Percentiles rank a stretch among this genome's conserved stretches.
phyloP scores from a whole-genome alignment of 331 rosid species.

The Malus hybrid region DNA sequence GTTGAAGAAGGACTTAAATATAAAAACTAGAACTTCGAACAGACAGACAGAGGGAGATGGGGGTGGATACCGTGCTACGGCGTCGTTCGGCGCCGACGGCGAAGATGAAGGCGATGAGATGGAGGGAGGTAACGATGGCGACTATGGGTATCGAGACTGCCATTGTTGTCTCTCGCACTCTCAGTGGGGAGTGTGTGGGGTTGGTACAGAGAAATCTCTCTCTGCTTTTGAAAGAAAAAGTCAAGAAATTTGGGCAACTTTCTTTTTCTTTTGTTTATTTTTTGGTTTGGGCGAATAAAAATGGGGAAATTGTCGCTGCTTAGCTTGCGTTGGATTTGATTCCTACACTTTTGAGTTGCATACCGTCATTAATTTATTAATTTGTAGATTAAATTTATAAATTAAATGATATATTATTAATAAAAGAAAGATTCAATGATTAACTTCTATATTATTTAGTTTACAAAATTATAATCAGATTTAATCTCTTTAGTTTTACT shows the following conservation, averaged over 20 bases:
- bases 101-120: constrained; percentile 81
- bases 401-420: too few species aligned
- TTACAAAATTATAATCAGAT: too few species aligned
- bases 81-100: constrained; percentile 94
- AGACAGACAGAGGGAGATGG: neutral
- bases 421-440: fast-evolving
- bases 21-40: neutral
- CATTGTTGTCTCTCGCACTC: constrained; percentile 22
- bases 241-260: neutral
- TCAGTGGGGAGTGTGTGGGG: neutral
- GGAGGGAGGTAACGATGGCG: constrained; percentile 56
- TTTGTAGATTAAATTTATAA: too few species aligned
- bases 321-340: neutral
- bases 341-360: neutral
- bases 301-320: neutral
- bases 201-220: neutral
- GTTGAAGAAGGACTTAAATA: neutral
- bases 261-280: neutral
- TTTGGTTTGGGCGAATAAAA: neutral
- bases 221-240: constrained; percentile 15
- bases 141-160: constrained; percentile 50
- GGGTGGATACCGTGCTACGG: constrained; percentile 50
- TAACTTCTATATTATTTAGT: too few species aligned
- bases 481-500: fast-evolving
- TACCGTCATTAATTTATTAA: neutral